These are phyloP conservation scores for Curvularia hawaiiensis DNA, from an alignment of 2,329 filamentous ascomycete species.

Conservation along the genomic window DNA sequence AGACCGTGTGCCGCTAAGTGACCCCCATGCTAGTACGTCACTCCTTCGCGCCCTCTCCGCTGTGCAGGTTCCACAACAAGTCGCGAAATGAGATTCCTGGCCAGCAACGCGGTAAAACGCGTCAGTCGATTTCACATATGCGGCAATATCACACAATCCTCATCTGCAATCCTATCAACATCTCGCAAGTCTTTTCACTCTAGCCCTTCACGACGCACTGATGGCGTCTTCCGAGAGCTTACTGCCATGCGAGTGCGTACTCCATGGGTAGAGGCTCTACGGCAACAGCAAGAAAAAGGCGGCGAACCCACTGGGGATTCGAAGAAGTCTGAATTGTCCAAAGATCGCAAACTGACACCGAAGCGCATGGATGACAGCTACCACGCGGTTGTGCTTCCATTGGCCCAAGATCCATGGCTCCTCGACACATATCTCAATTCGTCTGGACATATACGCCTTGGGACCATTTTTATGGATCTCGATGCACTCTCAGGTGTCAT, in stretches of 20 bases:
- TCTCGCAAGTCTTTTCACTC: slow-evolving; percentile 28
- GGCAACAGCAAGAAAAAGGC: slow-evolving; percentile 53
- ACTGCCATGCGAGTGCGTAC: slow-evolving; percentile 56
- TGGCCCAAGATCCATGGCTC: slow-evolving; percentile 76
- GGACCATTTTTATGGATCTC: slow-evolving; percentile 78
- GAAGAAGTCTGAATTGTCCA: slow-evolving; percentile 43
- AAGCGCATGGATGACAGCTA: slow-evolving; percentile 75
- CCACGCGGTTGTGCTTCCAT: slow-evolving; percentile 69
- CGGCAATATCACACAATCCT: slow-evolving; percentile 7
- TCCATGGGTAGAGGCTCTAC: slow-evolving; percentile 72
- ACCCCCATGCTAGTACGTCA: slow-evolving; percentile 23
- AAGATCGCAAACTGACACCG: slow-evolving; percentile 63
- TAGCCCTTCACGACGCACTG: slow-evolving; percentile 47
- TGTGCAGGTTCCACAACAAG: slow-evolving; percentile 14
- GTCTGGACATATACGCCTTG: slow-evolving; percentile 73
- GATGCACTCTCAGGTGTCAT: slow-evolving; percentile 78
- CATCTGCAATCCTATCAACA: neutral
- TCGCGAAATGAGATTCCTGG: slow-evolving; percentile 29
- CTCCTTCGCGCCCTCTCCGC: slow-evolving; percentile 16
- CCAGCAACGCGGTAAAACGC: slow-evolving; percentile 27
- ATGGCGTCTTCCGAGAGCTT: slow-evolving; percentile 65
- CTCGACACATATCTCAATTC: slow-evolving; percentile 80
- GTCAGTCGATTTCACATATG: slow-evolving; percentile 11
- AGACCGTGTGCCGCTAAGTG: slow-evolving; percentile 25
- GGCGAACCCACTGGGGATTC: slow-evolving; percentile 38